Evolutionary conservation across 1,139 yeast genomes (phyloP).

Genomic region (Debaryomyces subglobosus): DNA sequence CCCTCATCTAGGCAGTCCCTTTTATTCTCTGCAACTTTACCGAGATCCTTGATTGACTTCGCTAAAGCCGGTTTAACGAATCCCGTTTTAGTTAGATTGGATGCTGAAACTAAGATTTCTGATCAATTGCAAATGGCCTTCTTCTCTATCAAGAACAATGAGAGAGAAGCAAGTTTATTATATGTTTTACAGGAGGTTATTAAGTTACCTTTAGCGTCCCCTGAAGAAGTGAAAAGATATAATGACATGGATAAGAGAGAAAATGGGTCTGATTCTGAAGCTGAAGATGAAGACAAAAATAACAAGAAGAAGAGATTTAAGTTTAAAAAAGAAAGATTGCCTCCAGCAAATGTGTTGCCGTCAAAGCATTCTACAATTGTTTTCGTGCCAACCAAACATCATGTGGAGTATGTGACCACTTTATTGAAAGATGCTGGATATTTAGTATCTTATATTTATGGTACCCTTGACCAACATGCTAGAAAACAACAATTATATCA

Average conservation of each 20-base stretch:
- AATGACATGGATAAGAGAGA: constrained; percentile 48
- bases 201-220: constrained; percentile 78
- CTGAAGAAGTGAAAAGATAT: constrained; percentile 60
- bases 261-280: constrained; percentile 52
- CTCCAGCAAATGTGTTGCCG: constrained; percentile 82
- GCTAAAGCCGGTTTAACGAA: constrained; percentile 95
- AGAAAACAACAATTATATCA: constrained; percentile 86
- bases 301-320: constrained; percentile 37
- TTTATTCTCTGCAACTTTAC: constrained; percentile 93
- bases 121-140: constrained; percentile 92
- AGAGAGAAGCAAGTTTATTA: constrained; percentile 86
- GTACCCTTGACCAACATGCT: constrained; percentile 93
- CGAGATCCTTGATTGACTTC: constrained; percentile 88
- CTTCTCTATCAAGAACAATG: constrained; percentile 76
- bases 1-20: constrained; percentile 86
- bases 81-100: constrained; percentile 89
- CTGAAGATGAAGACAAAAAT: constrained; percentile 38
- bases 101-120: constrained; percentile 87
- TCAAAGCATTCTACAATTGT: constrained; percentile 85
- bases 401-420: constrained; percentile 84
- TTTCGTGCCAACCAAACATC: constrained; percentile 96
- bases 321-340: constrained; percentile 60
- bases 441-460: constrained; percentile 86
- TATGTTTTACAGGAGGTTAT: constrained; percentile 80
- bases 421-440: constrained; percentile 79